Base-by-base conservation (phyloP, 2,329 filamentous ascomycete species). In the Calonectria henricotiae region DNA sequence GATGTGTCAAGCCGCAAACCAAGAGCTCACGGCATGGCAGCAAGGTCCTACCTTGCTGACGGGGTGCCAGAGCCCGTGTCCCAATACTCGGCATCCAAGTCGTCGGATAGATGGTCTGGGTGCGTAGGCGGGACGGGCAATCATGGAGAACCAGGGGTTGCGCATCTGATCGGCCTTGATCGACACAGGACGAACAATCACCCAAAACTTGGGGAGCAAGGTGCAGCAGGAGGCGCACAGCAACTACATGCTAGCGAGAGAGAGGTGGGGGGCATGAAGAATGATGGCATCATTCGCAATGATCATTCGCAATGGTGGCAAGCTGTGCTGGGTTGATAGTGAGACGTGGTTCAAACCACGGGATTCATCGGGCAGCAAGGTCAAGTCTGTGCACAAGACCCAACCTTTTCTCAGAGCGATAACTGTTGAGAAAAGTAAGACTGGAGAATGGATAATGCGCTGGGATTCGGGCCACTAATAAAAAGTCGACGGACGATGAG, bases 291-390 rank as follows among this genome's bases (percentile, higher is more conserved):
- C 15, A 17, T 15, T 20, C 7, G 11, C n/a, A 55, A 20, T 11
- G 12, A 27, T 23, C 15, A 17, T 15, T 20, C 7, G 11, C n/a
- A 55, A 20, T 11, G 12, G 49, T 23, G 51, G 30, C 51, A 4
- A 37, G 51, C 51, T 30, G n/a, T 35, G 51, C 32, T 55, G 51
- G 51, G 20, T 9, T 55, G 11, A 4, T 20, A 35, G 49, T 37
- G 51, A 32, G 51, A 55, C 51, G 51, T 55, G 51, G 51, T 55
- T 55, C 51, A 37, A 55, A 55, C 51, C 51, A 37, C n/a, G 30
- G 35, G 30, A 30, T 35, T 55, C 51, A 35, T 55, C 27, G 51
- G 51, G 51, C 51, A 55, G 51, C 51, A 55, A 55, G 17, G 17
- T 23, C 27, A 9, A 11, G 11, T 35, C n/a, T 37, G 51, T 35